phyloP scores from a whole-genome alignment of 2,329 filamentous ascomycete species.

The Diplodia intermedia region DNA sequence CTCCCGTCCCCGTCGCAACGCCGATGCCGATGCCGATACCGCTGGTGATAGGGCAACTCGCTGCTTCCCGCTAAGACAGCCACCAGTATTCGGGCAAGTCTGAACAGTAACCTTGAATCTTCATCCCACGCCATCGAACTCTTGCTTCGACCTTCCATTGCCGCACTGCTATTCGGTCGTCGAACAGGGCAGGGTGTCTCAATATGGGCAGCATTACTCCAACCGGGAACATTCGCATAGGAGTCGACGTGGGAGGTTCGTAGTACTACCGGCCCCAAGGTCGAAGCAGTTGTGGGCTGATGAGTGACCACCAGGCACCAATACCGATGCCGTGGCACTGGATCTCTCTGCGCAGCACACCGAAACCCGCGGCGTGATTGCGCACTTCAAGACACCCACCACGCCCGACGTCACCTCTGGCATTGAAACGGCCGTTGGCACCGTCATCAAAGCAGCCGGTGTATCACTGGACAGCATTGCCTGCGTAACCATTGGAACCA shows the following conservation, averaged over 20 bases:
- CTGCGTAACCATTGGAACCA: conserved; percentile 60
- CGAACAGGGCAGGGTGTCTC: neutral
- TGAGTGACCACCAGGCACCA: conserved; percentile 38
- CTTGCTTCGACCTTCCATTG: neutral
- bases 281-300: neutral
- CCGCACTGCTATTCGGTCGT: neutral
- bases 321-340: conserved; percentile 46
- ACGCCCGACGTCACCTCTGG: conserved; percentile 48
- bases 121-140: neutral
- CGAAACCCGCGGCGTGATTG: conserved; percentile 40
- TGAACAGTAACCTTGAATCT: neutral
- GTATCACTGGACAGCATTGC: conserved; percentile 45
- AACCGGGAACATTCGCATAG: conserved; percentile 46
- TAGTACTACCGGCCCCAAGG: neutral
- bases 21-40: conserved; percentile 2
- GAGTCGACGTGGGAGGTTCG: conserved; percentile 52
- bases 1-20: neutral
- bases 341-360: conserved; percentile 40
- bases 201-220: conserved; percentile 23
- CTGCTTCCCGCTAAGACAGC: conserved; percentile 1
- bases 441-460: conserved; percentile 45
- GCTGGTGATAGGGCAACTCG: conserved; percentile 20
- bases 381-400: conserved; percentile 46
- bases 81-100: neutral
- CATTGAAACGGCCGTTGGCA: conserved; percentile 45